Conservation (phyloP, 345 rosid species). For the Salix koriyanagi region DNA sequence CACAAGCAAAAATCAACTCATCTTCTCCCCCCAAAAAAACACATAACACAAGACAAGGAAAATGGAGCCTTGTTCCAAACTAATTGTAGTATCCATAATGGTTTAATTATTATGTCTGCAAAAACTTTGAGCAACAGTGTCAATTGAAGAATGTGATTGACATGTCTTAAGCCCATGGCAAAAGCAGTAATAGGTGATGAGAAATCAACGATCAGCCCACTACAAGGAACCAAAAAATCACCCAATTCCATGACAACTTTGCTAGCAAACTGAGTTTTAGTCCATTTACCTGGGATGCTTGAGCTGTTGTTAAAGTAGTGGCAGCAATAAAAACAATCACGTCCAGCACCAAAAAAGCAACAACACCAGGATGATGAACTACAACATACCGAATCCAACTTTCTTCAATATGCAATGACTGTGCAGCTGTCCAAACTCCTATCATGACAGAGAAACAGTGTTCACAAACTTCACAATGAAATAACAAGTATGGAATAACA, state of each 20-base stretch:
- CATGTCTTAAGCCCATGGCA: not conserved
- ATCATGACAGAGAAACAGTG: conserved; percentile 16
- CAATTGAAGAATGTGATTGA: not conserved
- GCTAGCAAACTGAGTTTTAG: not conserved
- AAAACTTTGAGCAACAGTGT: not conserved
- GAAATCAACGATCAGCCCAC: not conserved
- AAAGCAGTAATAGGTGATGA: not conserved
- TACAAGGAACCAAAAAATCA: too few species aligned
- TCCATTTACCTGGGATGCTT: conserved; percentile 68
- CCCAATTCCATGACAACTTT: too few species aligned
- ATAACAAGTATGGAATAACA: not conserved
- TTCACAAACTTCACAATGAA: not conserved
- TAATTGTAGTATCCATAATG: not conserved
- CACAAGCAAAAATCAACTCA: not conserved
- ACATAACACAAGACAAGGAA: not conserved
- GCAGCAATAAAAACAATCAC: conserved; percentile 48
- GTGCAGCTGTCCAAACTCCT: conserved; percentile 65
- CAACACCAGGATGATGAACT: conserved; percentile 62
- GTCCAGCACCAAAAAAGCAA: conserved; percentile 61
- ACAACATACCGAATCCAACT: conserved; percentile 59
- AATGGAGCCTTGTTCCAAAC: not conserved
- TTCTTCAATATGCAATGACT: conserved; percentile 33
- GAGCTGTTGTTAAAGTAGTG: conserved; percentile 53
- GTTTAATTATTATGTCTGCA: not conserved
- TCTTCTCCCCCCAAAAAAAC: not conserved